Base-by-base conservation (phyloP, 2,329 filamentous ascomycete genomes). In the Sporothrix pseudoabietina region DNA sequence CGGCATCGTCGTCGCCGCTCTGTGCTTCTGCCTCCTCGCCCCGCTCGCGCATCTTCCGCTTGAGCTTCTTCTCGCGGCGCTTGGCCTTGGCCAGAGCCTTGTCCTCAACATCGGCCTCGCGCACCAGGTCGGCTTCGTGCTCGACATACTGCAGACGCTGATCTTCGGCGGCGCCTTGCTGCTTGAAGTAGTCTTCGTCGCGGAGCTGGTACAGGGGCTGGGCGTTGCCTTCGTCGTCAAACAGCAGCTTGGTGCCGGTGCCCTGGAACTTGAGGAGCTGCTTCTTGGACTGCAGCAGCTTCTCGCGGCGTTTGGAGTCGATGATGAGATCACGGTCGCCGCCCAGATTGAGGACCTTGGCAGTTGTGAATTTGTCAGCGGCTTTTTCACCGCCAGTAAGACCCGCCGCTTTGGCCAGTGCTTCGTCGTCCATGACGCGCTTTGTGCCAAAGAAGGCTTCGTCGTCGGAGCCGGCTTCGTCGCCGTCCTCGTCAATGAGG, bases 281-380 rank as follows among this genome's bases (percentile, higher is more conserved):
- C 87, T 97, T 97, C 86, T 98, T 98, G 26, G 93, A 97, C 79
- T 92, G 92, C 76, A 98, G 88, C n/a, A 97, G 88, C 84, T 98
- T 98, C 83, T 97, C 95, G 77, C 94, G 91, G 32, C 96, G 93
- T 82, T 98, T 97, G 14, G 94, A 97, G 84, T 99, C 96, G 75
- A 99, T 90, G 26, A 97, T 84, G 61, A 97, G 86, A 1, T 93
- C 89, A 39, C 92, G 66, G 47, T 75, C 89, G 68, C 92, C 89
- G 75, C 87, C 89, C 14, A 92, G 86, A 54, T 88, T 83, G 68
- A 98, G 86, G 2, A 90, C 85, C 82, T 90, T 92, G 69, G 83
- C 83, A 69, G 80, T 79, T 63, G 81, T 79, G 32, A 82, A 81
- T 4, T 81, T 82, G 52, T 80, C 77, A 49, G 81, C 78, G 49